A percentile compares a stretch with the other conserved stretches of the same genome.
Evolutionary conservation across 495 filamentous ascomycete genomes (phyloP).

Genomic region (Aspergillus sclerotioniger): DNA sequence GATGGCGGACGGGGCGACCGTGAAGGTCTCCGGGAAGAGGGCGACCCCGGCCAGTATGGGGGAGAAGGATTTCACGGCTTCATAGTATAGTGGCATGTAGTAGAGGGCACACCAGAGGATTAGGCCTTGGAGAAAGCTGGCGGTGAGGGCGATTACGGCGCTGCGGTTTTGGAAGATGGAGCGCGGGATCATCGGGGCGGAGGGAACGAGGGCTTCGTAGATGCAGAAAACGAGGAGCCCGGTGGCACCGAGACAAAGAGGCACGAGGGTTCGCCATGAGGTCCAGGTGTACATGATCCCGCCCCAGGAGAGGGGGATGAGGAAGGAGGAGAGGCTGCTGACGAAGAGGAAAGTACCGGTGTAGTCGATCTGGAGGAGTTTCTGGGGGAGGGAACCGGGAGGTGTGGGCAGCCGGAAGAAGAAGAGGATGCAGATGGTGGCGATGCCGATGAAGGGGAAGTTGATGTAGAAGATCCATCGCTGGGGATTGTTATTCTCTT

Average conservation of each 20-base stretch:
- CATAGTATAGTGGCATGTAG: constrained; percentile 51
- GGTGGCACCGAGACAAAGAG: constrained; percentile 19
- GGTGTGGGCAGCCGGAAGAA: constrained; percentile 18
- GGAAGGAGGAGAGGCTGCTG: constrained; percentile 39
- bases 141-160: constrained; percentile 40
- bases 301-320: constrained; percentile 56
- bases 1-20: constrained; percentile 49
- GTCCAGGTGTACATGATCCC: constrained; percentile 54
- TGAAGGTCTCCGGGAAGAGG: constrained; percentile 52
- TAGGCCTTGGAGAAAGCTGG: constrained; percentile 48
- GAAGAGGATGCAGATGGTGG: constrained; percentile 48
- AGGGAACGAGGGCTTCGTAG: constrained; percentile 25
- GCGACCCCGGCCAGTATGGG: constrained; percentile 48
- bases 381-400: constrained; percentile 4
- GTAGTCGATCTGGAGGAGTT: constrained; percentile 52
- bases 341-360: constrained; percentile 53
- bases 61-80: constrained; percentile 49
- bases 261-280: constrained; percentile 48
- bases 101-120: constrained; percentile 48
- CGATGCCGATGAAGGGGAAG: constrained; percentile 50
- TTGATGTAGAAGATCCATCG: constrained; percentile 71
- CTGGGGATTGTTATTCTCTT: too few species aligned
- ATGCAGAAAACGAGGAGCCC: constrained; percentile 20
- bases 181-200: constrained; percentile 48
- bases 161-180: constrained; percentile 50